These are phyloP conservation scores for Saccharum hybrid DNA, from an alignment of 202 grass and related monocot genomes.

Conservation along the genomic window DNA sequence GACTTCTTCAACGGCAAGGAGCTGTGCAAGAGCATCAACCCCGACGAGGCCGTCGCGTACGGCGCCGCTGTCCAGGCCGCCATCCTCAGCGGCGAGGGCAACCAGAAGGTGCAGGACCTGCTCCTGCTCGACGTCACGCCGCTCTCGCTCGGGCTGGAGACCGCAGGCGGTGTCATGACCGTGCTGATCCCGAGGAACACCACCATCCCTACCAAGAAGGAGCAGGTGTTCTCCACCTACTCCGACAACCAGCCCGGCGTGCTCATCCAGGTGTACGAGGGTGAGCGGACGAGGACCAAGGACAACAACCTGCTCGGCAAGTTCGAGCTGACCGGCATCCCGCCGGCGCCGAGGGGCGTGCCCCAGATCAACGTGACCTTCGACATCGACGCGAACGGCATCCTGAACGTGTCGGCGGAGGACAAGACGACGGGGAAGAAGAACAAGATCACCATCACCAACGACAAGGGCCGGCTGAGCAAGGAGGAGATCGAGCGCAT, in stretches of 20 bases:
- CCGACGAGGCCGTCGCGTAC: conserved; percentile 83
- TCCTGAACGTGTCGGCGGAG: conserved; percentile 78
- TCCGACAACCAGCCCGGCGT: conserved; percentile 76
- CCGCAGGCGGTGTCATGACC: conserved; percentile 72
- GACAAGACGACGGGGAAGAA: conserved; percentile 79
- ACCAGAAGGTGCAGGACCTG: conserved; percentile 72
- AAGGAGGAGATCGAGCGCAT: conserved; percentile 91
- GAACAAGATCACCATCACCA: conserved; percentile 87
- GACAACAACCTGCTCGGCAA: conserved; percentile 78
- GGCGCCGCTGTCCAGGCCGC: conserved; percentile 83
- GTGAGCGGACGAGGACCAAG: conserved; percentile 66
- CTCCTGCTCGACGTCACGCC: conserved; percentile 79
- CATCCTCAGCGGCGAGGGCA: conserved; percentile 73
- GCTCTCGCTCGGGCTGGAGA: conserved; percentile 78
- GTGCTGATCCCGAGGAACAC: conserved; percentile 82
- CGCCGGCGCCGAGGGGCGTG: conserved; percentile 63
- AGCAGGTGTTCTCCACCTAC: conserved; percentile 84
- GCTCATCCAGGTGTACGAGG: conserved; percentile 83
- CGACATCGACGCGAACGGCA: conserved; percentile 78
- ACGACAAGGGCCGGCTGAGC: conserved; percentile 77
- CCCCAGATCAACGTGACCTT: conserved; percentile 75
- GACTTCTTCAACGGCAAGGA: conserved; percentile 92
- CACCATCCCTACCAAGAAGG: conserved; percentile 79
- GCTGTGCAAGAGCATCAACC: conserved; percentile 97
- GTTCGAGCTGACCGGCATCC: conserved; percentile 75